Evolutionary conservation across 371 early-diverging fungal genomes (phyloP), one percentile per base, ranked within the genome.

Genomic region (Amoeboaphelidium protococcarum): DNA sequence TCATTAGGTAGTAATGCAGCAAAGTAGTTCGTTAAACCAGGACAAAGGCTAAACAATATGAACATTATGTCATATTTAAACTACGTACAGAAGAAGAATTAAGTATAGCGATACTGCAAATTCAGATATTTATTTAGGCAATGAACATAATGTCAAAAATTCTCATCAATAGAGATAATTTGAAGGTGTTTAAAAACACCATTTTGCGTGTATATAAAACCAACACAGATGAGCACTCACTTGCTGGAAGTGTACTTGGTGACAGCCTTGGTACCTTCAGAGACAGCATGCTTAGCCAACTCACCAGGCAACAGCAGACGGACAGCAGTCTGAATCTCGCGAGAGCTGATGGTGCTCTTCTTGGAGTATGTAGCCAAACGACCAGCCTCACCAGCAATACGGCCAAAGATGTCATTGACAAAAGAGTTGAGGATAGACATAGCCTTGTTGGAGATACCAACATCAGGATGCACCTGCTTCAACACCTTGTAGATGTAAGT

Each of bases 381-480:
- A 25, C 64, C 63, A 2, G 64, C 59, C 49, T 64, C 64, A n/a
- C 45, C 47, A 40, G 66, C 68, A 51, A 87, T 83, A 54, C 87
- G 82, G 64, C 86, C 87, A 58, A 89, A 91, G 66, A 91, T 86
- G 61, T 91, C 92, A 69, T 82, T 80, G 61, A 91, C 89, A 61
- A 91, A 91, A 46, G 87, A 86, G 85, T 91, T 89, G 67, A 91
- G 71, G 66, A 91, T 89, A 51, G 80, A 78, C 92, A 91, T 91
- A 72, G 88, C 89, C 77, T 88, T 88, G 84, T 83, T 86, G 68
- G 88, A 86, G 71, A 91, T 86, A 69, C 90, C 89, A 52, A 83
- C 83, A 58, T 91, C 90, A 53, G 90, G 89, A 73, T 91, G 90
- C 51, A 89, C 88, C 66, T 91, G 92, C 71, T 83, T 82, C 63